Base-by-base conservation (phyloP, 306 rosid species). In the Myrica gale region DNA sequence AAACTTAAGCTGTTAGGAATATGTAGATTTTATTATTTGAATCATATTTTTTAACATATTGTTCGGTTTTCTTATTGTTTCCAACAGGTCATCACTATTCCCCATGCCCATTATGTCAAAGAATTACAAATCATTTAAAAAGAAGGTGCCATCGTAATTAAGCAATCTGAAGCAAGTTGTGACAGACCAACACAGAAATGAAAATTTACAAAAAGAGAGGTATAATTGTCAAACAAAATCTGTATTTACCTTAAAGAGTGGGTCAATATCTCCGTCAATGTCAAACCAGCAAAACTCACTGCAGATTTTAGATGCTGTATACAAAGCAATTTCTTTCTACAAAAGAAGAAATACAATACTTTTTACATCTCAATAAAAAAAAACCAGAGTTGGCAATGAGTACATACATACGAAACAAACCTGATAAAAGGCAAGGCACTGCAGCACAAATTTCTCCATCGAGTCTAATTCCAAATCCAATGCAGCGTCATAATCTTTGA, bases 241-340 rank as follows among this genome's bases (percentile, higher is more conserved):
- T 3, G 37, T 7, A 41, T 65, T 11, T 41, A 95, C 98, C 98
- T 95, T 95, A 74, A 95, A 95, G 74, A 95, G 93, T 71, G 97
- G 85, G 83, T 89, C 90, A 84, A 95, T 86, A 87, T 89, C 96
- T 70, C 97, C 92, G 84, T 95, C 97, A 71, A 92, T 85, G 78
- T 92, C 93, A 84, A 92, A 95, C 92, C 89, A 88, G 87, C 85
- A 74, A 82, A 95, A 95, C 20, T 90, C 97, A 37, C 81, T 82
- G 78, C 79, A 86, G 80, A 85, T 78, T 84, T 90, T 95, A 69
- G 97, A 89, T 21, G 97, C 97, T 6, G 93, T 90, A 86, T 95
- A 95, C 80, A 95, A 81, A 77, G 97, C 96, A 84, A 95, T 82
- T 87, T 95, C 98, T 89, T 92, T 95, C 98, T 95, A 91, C 81